Evolutionary conservation across 768 basidiomycete species (phyloP), one percentile per base, ranked within the genome.

Genomic region (Rhizopogon salebrosus): DNA sequence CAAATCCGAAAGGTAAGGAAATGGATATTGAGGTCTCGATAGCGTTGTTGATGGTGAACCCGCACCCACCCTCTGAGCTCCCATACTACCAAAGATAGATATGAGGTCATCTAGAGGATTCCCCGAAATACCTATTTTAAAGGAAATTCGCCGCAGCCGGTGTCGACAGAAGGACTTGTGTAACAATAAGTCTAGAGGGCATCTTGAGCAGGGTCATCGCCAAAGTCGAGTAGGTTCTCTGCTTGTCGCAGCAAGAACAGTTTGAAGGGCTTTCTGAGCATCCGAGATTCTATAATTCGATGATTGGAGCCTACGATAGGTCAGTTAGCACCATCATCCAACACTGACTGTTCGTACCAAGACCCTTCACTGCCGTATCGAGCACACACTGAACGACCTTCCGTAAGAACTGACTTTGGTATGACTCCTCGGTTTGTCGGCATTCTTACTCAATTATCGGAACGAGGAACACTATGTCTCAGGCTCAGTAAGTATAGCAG

Each of bases 151-250:
- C 84, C 4, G 85, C 85, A 18, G 87, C 87, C 3, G 90, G 82
- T 9, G 86, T 83, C 34, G 84, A 76, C 23, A 87, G 74, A 14
- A 89, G 73, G 41, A 88, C 80, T 52, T 86, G 77, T 0, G 89
- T 92, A 4, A 90, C 89, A 2, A 89, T 87, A 34, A 91, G 78
- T 9, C 86, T 87, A 8, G 87, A 85, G 5, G 87, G 83, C 77
- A 35, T 86, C 82, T 46, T 72, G 65, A 4, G 76, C 69, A 2
- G 83, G 76, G 13, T 74, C 75, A 59, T 93, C 91, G 68, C 92
- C 92, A 67, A 98, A 94, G 71, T 98, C 94, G 55, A 98, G 85
- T 5, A 97, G 73, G 67, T 98, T 98, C 70, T 98, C 95, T 13
- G 93, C 83, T 69, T 92, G 89, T 70, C 94, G 91, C 95, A 3